Percentiles rank a stretch among this genome's conserved stretches.
Conservation (phyloP, 306 rosid species). For the apple (Malus domestica) region ASM211411v1 NC_041793.1:25104501-25105000, state of each 20-base stretch:
- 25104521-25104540: too few relatives aligned
- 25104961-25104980: slow-evolving; percentile 71
- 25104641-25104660: neutral
- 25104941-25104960: neutral
- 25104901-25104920: neutral
- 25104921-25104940: neutral
- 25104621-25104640: too few relatives aligned
- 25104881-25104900: neutral
- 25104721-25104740: neutral
- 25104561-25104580: too few relatives aligned
- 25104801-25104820: slow-evolving; percentile 96
- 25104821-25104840: slow-evolving; percentile 96
- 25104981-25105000: slow-evolving; percentile 97
- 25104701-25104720: slow-evolving; percentile 9
- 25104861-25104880: neutral
- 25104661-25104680: neutral
- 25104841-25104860: slow-evolving; percentile 34
- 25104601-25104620: too few relatives aligned
- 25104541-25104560: too few relatives aligned
- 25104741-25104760: slow-evolving; percentile 99
- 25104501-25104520: too few relatives aligned
- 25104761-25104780: slow-evolving; percentile 98
- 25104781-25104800: slow-evolving; percentile 98
- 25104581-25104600: too few relatives aligned
- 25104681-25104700: slow-evolving; percentile 13